These are phyloP conservation scores for Sporopachydermia lactativora DNA, from an alignment of 805 yeast genomes.

Conservation along the genomic window DNA sequence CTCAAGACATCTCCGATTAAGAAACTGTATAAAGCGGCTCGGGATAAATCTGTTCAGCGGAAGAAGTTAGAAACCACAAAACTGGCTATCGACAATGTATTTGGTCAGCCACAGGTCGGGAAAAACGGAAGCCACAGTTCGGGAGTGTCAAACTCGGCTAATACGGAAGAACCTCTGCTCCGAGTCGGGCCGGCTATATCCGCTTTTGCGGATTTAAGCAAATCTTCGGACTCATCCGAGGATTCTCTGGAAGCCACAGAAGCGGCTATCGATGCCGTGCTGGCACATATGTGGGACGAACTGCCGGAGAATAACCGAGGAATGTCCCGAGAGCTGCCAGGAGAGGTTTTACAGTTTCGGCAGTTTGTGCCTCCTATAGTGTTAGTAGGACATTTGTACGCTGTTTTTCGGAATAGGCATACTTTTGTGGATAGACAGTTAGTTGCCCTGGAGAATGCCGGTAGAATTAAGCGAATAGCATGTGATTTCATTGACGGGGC, in stretches of 20 bases:
- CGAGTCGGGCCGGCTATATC: no score
- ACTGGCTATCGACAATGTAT: neutral
- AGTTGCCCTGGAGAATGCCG: slow-evolving; percentile 11
- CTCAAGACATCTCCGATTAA: neutral
- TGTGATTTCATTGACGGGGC: slow-evolving; percentile 17
- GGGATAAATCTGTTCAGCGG: neutral
- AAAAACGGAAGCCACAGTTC: neutral
- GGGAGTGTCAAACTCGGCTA: neutral
- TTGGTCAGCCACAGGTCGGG: neutral
- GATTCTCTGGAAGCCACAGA: neutral
- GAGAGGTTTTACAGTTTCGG: slow-evolving; percentile 15
- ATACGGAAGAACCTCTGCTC: neutral
- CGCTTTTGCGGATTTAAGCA: no score
- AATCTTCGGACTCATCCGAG: neutral
- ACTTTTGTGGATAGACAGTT: slow-evolving; percentile 23
- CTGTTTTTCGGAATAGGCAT: slow-evolving; percentile 19
- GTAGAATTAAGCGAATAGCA: slow-evolving; percentile 15
- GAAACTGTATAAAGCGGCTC: neutral
- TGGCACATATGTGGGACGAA: slow-evolving; percentile 5
- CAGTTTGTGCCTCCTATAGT: slow-evolving; percentile 18
- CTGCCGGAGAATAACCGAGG: slow-evolving; percentile 4
- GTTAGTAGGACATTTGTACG: slow-evolving; percentile 20
- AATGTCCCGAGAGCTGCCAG: slow-evolving; percentile 13
- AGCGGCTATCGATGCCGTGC: slow-evolving; percentile 1
- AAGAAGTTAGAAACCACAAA: neutral